Evolutionary conservation across 371 early-diverging fungal genomes (phyloP), one percentile per base, ranked within the genome.

Genomic region (Basidiobolus heterosporus): DNA sequence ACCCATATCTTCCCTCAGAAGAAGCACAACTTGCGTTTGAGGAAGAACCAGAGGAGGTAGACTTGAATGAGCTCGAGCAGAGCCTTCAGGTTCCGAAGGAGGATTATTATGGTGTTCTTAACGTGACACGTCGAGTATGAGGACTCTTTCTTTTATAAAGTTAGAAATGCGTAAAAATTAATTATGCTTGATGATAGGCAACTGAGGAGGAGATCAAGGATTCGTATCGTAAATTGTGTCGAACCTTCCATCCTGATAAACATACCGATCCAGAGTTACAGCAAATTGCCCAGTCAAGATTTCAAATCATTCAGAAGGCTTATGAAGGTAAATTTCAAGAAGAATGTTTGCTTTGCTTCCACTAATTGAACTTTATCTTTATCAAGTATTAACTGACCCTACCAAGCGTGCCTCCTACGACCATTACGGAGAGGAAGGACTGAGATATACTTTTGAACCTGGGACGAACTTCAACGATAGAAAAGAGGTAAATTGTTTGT

Each of bases 171-270:
- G 16, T 39, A 7, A 14, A 17, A 38, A 4, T 48, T 48, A 30
- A 11, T 4, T 48, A 23, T 4, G 37, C 6, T 17, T 39, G 0
- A 3, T 21, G 19, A 35, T 44, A 15, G 24, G 14, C 14, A 4
- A 70, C 80, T 11, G 82, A 83, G 16, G 88, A 88, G 1, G 81
- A 88, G 40, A 80, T 92, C 30, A 84, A 83, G 57, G 86, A 84
- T 36, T 64, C 85, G 2, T 92, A 88, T 64, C 76, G 80, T 45
- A 72, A 80, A 21, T 57, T 89, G 24, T 83, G 84, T 49, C 67
- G 88, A 49, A 71, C 76, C 17, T 92, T 86, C 54, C 93, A 92
- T 54, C 93, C 93, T 2, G 93, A 92, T 63, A 89, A 85, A 56
- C 83, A 81, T 57, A 62, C 59, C 5, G 68, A 71, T 45, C 66